Percentiles rank a stretch among this genome's conserved stretches.
Conservation (phyloP, 495 filamentous ascomycete species). For the Penicillium daleae region DNA sequence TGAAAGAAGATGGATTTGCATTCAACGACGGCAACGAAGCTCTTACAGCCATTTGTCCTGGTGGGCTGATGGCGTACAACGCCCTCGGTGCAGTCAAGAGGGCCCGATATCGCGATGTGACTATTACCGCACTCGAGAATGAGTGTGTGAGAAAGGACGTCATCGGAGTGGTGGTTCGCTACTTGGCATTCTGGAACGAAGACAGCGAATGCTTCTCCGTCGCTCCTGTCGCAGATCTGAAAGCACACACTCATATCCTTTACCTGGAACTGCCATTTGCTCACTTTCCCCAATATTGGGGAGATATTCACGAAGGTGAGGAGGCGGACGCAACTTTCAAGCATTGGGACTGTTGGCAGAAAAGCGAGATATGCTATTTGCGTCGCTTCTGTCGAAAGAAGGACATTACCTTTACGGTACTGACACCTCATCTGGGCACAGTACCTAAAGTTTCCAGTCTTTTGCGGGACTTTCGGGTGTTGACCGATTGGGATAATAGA, state of each 20-base stretch:
- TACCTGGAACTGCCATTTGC: constrained; percentile 55
- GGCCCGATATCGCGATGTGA: background rate
- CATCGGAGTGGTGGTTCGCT: background rate
- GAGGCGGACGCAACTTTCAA: constrained; percentile 1
- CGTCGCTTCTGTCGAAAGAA: constrained; percentile 37
- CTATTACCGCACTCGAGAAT: background rate
- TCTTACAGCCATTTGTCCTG: background rate
- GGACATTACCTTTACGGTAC: background rate
- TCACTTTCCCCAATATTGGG: background rate
- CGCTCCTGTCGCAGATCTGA: constrained; percentile 38
- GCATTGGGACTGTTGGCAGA: constrained; percentile 57
- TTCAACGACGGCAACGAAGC: background rate
- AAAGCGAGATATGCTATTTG: constrained; percentile 50
- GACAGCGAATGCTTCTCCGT: background rate
- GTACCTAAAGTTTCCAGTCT: background rate
- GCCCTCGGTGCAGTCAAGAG: background rate
- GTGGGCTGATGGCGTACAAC: background rate
- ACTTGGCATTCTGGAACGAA: background rate
- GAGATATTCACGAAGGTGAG: background rate
- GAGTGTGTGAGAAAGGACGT: background rate
- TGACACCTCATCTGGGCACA: background rate
- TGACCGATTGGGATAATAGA: background rate
- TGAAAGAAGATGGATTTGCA: background rate
- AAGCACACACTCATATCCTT: constrained; percentile 62
- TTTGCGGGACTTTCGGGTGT: background rate